Base-by-base conservation (phyloP, 768 basidiomycete species). In the Boletus subcaerulescens region DNA sequence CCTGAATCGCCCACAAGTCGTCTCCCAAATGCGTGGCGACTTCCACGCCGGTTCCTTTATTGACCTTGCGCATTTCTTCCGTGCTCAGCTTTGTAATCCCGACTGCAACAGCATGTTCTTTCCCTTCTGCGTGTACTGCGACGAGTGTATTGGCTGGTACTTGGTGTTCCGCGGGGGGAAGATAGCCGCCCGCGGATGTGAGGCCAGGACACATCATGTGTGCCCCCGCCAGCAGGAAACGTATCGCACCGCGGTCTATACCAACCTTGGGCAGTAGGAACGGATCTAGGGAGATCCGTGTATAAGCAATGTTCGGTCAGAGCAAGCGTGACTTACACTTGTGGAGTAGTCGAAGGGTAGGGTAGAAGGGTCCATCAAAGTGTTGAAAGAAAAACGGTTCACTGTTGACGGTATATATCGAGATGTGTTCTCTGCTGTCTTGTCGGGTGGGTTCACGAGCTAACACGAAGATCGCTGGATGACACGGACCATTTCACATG, bases 121-220 rank as follows among this genome's bases (percentile, higher is more conserved):
- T 98, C 11, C 96, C 96, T 72, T 98, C 94, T n/a, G 95, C 93
- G 61, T 87, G 80, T 48, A 99, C 85, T 3, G 91, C 92, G n/a
- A 99, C 94, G 7, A 89, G 78, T 1, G 82, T 75, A n/a, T 83
- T 85, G 35, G 84, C 81, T 22, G 84, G 80, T 36, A 98, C 73
- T 4, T 80, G 84, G 17, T 75, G 76, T 38, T 85, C 84, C 14
- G 83, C 72, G 10, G 91, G 83, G 0, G 96, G 96, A 0, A 98
- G 82, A 63, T 82, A 82, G 9, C 96, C 96, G 8, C 95, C 95
- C 33, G 85, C 79, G 35, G 96, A 98, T 26, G 97, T 96, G 51
- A 99, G 76, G 20, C 97, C 97, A 5, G 97, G 97, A 63, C 89
- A 94, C 93, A 96, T 96, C 90, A 96, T 94, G 74, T 89, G 86